Evolutionary conservation across 441 rosid species (phyloP).

Genomic region (Adansonia rubrostipa): DNA sequence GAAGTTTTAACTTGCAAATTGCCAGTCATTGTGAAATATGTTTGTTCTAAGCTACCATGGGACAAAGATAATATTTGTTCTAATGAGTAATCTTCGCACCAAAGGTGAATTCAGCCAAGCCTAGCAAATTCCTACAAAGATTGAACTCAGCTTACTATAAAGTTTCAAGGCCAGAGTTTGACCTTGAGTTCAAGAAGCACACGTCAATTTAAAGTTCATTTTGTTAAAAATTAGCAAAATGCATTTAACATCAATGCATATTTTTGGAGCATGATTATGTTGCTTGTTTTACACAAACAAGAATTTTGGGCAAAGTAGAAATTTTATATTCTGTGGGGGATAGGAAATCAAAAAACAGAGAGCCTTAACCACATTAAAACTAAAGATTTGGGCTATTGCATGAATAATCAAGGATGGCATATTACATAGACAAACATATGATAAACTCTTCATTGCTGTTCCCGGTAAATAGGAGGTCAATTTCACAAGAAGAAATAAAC

Average conservation of each 20-base stretch:
- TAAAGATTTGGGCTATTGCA: background rate
- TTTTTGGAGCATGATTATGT: background rate
- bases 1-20: background rate
- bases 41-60: background rate
- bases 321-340: background rate
- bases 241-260: background rate
- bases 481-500: background rate
- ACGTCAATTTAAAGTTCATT: background rate
- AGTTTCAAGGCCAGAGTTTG: background rate
- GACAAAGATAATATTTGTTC: background rate
- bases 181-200: background rate
- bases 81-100: background rate
- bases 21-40: background rate
- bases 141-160: background rate
- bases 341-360: background rate
- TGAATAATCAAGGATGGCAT: background rate
- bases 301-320: background rate
- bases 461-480: background rate
- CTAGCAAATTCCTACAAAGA: background rate
- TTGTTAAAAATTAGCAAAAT: background rate
- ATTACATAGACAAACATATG: background rate
- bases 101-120: background rate
- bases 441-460: background rate
- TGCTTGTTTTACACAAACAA: background rate
- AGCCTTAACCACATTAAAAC: constrained; percentile 2